phyloP scores from a whole-genome alignment of 352 stramenopile species.

The Pythium biforme region DNA sequence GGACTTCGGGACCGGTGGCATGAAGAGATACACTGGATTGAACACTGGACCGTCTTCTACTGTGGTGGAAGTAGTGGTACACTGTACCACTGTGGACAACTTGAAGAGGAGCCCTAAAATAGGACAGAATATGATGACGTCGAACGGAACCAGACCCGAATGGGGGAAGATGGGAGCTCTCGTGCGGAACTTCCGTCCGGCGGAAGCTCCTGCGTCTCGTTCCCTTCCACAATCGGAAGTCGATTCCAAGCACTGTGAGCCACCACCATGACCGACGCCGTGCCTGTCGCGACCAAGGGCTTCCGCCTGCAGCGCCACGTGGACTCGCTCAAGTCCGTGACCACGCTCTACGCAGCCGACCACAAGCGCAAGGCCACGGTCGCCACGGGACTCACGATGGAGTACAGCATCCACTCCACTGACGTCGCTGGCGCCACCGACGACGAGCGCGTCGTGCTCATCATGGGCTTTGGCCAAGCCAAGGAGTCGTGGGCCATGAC shows the following conservation, averaged over 20 bases:
- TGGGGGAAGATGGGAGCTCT: neutral
- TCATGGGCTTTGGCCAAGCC: slow-evolving; percentile 28
- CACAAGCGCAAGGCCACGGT: slow-evolving; percentile 35
- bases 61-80: slow-evolving; percentile 1
- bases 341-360: slow-evolving; percentile 30
- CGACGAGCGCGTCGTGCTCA: slow-evolving; percentile 28
- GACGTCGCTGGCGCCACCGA: slow-evolving; percentile 10
- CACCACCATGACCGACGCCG: neutral
- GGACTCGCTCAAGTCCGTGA: slow-evolving; percentile 33
- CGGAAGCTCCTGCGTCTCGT: neutral
- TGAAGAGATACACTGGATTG: neutral
- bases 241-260: neutral
- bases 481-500: slow-evolving; percentile 28
- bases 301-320: slow-evolving; percentile 45
- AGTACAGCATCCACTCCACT: slow-evolving; percentile 28
- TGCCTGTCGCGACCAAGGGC: slow-evolving; percentile 12
- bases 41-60: slow-evolving; percentile 10
- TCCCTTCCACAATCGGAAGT: neutral
- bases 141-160: neutral
- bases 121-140: slow-evolving; percentile 7
- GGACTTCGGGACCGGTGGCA: neutral
- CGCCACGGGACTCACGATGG: slow-evolving; percentile 45
- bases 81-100: slow-evolving; percentile 8
- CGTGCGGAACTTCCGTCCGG: too few species aligned
- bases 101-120: slow-evolving; percentile 1